These are phyloP conservation scores for Septoria petroselini DNA, from an alignment of 2,329 filamentous ascomycete species.

Conservation along the genomic window DNA sequence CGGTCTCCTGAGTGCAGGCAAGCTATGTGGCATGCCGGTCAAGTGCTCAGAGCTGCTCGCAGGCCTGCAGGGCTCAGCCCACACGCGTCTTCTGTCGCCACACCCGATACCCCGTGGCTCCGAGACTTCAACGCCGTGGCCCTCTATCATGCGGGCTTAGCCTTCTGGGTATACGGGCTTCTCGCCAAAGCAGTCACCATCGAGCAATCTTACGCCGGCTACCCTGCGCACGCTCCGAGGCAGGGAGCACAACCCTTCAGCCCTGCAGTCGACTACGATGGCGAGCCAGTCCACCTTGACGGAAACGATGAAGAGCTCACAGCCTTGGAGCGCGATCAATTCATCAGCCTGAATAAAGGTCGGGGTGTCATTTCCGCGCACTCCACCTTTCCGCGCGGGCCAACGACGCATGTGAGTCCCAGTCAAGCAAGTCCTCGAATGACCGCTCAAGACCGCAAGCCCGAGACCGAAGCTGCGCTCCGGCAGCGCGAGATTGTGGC, in stretches of 20 bases:
- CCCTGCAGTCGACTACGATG: slow-evolving; percentile 20
- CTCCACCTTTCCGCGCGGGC: slow-evolving; percentile 17
- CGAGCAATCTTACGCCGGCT: slow-evolving; percentile 8
- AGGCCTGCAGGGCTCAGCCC: slow-evolving; percentile 23
- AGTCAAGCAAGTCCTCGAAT: slow-evolving; percentile 11
- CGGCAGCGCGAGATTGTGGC: slow-evolving; percentile 16
- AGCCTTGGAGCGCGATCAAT: slow-evolving; percentile 22
- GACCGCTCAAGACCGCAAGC: slow-evolving; percentile 13
- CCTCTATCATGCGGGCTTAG: slow-evolving; percentile 24
- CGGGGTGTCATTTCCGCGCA: slow-evolving; percentile 22
- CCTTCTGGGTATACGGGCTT: slow-evolving; percentile 24
- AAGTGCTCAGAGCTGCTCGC: slow-evolving; percentile 24
- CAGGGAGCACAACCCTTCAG: slow-evolving; percentile 1
- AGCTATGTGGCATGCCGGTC: slow-evolving; percentile 28
- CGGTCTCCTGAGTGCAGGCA: slow-evolving; percentile 22
- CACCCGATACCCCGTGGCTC: slow-evolving; percentile 24
- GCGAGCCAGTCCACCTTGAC: slow-evolving; percentile 22
- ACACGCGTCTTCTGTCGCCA: slow-evolving; percentile 18
- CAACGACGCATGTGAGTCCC: slow-evolving; percentile 7
- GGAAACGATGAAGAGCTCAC: slow-evolving; percentile 22
- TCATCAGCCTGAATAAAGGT: slow-evolving; percentile 24
- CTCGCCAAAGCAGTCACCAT: slow-evolving; percentile 19
- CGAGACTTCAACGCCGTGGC: slow-evolving; percentile 26
- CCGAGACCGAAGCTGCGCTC: slow-evolving; percentile 15
- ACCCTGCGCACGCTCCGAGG: slow-evolving; percentile 1